A percentile compares a stretch with the other conserved stretches of the same genome.
These are phyloP conservation scores for Entomortierella lignicola DNA, from an alignment of 192 early-diverging fungal species.

Conservation along the genomic window DNA sequence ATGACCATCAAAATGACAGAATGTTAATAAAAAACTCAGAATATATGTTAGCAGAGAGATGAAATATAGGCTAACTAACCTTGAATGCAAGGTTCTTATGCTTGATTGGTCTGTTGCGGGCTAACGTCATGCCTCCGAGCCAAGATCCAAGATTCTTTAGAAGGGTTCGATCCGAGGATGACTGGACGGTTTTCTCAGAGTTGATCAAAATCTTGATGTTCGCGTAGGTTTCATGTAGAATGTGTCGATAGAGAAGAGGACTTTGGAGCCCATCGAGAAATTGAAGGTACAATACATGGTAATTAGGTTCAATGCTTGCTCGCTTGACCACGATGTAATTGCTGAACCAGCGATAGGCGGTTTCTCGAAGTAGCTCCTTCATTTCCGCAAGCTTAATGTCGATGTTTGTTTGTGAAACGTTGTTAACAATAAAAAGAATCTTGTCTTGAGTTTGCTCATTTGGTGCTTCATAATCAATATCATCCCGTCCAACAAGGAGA, in stretches of 20 bases:
- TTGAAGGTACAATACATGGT: slow-evolving; percentile 90
- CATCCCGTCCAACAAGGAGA: slow-evolving; percentile 57
- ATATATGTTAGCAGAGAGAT: too few relatives aligned
- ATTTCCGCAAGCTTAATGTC: slow-evolving; percentile 82
- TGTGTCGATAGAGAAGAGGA: slow-evolving; percentile 73
- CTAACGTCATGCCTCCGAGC: slow-evolving; percentile 97
- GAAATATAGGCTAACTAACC: too few relatives aligned
- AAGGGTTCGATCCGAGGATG: slow-evolving; percentile 87
- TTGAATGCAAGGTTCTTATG: slow-evolving; percentile 97
- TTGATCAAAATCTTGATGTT: slow-evolving; percentile 92
- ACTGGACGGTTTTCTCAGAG: slow-evolving; percentile 92
- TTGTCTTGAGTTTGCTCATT: slow-evolving; percentile 76
- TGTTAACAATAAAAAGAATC: slow-evolving; percentile 98
- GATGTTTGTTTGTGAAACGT: slow-evolving; percentile 88
- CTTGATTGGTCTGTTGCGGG: slow-evolving; percentile 94
- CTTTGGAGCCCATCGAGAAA: slow-evolving; percentile 83
- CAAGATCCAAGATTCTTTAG: slow-evolving; percentile 98
- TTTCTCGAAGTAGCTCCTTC: slow-evolving; percentile 75
- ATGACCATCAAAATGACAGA: too few relatives aligned
- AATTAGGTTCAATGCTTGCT: slow-evolving; percentile 96
- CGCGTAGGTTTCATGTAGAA: slow-evolving; percentile 89
- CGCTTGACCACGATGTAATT: slow-evolving; percentile 95
- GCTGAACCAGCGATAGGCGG: slow-evolving; percentile 90
- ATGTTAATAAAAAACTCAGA: too few relatives aligned
- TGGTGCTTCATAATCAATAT: slow-evolving; percentile 56